Percentiles rank a stretch among this genome's conserved stretches.
Evolutionary conservation across 768 basidiomycete species (phyloP).

Genomic region (Phylloporus sp.): DNA sequence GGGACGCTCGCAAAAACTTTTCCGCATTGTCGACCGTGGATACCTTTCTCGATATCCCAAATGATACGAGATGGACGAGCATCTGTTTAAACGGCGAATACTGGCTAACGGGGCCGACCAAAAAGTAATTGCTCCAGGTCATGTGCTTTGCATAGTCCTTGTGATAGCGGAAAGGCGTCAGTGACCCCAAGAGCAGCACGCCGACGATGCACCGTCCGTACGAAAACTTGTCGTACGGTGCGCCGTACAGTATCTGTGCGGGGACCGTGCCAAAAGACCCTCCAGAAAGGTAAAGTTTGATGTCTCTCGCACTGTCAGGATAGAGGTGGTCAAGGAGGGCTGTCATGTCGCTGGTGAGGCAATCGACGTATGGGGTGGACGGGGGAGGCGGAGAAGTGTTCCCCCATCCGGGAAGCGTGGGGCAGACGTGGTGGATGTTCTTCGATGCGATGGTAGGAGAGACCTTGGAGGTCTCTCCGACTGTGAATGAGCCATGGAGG

Average conservation of each 20-base stretch:
- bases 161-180: conserved; percentile 45
- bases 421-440: conserved; percentile 42
- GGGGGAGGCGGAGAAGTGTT: conserved; percentile 40
- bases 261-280: conserved; percentile 51
- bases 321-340: conserved; percentile 48
- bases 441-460: conserved; percentile 36
- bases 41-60: conserved; percentile 33
- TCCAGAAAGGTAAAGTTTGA: conserved; percentile 48
- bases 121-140: conserved; percentile 44
- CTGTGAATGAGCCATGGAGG: conserved; percentile 51
- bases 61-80: conserved; percentile 30
- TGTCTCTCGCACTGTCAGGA: conserved; percentile 31
- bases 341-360: conserved; percentile 41
- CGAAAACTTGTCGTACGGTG: conserved; percentile 47
- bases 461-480: conserved; percentile 39
- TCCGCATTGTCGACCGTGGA: conserved; percentile 38
- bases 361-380: conserved; percentile 35
- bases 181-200: conserved; percentile 43
- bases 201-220: conserved; percentile 42
- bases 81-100: conserved; percentile 38
- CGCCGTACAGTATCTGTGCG: conserved; percentile 54
- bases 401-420: conserved; percentile 58
- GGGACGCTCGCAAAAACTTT: conserved; percentile 31
- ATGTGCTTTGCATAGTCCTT: conserved; percentile 41
- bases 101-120: conserved; percentile 41